Percentiles rank a stretch among this genome's conserved stretches.
These are phyloP conservation scores for Xylariaceae sp. DNA, from an alignment of 2,329 filamentous ascomycete genomes.

Conservation along the genomic window DNA sequence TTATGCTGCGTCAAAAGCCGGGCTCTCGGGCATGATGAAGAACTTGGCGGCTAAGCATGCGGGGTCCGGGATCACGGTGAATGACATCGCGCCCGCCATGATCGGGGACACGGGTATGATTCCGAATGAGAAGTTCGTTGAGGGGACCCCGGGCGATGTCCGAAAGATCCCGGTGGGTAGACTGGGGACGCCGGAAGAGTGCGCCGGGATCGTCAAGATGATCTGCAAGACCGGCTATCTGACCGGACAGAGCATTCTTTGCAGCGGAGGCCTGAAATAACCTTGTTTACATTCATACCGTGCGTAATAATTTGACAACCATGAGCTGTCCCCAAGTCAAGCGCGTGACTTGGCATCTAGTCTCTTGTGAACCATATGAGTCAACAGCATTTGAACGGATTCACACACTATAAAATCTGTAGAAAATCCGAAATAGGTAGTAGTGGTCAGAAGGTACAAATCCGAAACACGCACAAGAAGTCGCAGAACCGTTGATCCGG, in stretches of 20 bases:
- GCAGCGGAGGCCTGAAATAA: constrained; percentile 47
- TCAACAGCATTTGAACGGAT: no score
- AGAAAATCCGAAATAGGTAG: not conserved
- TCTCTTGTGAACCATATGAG: no score
- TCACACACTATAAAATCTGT: no score
- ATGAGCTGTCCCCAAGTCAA: no score
- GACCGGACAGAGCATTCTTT: constrained; percentile 51
- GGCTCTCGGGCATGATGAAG: constrained; percentile 59
- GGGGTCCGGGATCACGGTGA: constrained; percentile 57
- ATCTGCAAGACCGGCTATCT: constrained; percentile 55
- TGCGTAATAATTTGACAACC: not conserved
- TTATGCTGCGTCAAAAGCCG: constrained; percentile 57
- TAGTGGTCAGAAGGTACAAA: no score
- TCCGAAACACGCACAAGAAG: not conserved
- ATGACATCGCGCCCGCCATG: constrained; percentile 65
- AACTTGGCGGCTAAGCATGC: constrained; percentile 57
- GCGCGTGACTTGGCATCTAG: no score
- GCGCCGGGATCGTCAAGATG: constrained; percentile 57
- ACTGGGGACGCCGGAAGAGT: constrained; percentile 53
- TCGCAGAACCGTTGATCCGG: not conserved
- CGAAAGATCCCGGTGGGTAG: constrained; percentile 55
- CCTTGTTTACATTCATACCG: not conserved
- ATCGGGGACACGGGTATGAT: constrained; percentile 62
- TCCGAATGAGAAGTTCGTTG: constrained; percentile 46
- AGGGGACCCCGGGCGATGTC: constrained; percentile 52